phyloP scores from a whole-genome alignment of 2,329 filamentous ascomycete species.

The Claviceps monticola region DNA sequence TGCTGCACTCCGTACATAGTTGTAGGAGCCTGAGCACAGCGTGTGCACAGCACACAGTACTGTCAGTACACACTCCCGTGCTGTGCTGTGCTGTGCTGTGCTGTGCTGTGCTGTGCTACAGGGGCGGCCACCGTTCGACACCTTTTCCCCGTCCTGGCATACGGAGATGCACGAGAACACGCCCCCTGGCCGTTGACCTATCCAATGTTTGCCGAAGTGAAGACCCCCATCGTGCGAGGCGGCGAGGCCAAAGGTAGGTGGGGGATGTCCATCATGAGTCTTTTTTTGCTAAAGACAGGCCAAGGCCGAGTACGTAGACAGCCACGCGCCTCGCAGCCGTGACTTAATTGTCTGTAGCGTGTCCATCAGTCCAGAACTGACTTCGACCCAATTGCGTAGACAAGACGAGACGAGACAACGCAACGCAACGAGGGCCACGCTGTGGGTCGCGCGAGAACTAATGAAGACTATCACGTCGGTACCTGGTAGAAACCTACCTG shows the following conservation, averaged over 20 bases:
- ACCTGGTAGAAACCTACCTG: background rate
- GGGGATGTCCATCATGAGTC: conserved; percentile 4
- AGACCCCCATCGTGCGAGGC: background rate
- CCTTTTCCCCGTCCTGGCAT: background rate
- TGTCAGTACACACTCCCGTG: background rate
- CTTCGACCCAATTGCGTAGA: conserved; percentile 5
- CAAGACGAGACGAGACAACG: conserved; percentile 1
- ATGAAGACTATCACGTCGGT: background rate
- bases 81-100: background rate
- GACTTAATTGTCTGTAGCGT: conserved; percentile 4
- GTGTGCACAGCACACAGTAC: background rate
- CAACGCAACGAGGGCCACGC: background rate
- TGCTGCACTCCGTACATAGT: background rate
- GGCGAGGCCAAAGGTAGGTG: conserved; percentile 1
- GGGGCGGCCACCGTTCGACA: conserved; percentile 1
- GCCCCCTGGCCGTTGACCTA: conserved; percentile 9
- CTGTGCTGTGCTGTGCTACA: background rate
- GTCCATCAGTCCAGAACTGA: background rate
- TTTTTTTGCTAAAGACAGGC: conserved; percentile 17
- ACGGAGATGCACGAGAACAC: background rate
- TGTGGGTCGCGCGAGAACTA: conserved; percentile 2
- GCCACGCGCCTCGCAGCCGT: conserved; percentile 2
- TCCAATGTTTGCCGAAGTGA: conserved; percentile 21
- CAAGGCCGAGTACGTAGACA: conserved; percentile 8
- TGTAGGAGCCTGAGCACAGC: conserved; percentile 5